Evolutionary conservation across 371 early-diverging fungal species (phyloP), one percentile per base, ranked within the genome.

Genomic region (Zychaea mexicana): DNA sequence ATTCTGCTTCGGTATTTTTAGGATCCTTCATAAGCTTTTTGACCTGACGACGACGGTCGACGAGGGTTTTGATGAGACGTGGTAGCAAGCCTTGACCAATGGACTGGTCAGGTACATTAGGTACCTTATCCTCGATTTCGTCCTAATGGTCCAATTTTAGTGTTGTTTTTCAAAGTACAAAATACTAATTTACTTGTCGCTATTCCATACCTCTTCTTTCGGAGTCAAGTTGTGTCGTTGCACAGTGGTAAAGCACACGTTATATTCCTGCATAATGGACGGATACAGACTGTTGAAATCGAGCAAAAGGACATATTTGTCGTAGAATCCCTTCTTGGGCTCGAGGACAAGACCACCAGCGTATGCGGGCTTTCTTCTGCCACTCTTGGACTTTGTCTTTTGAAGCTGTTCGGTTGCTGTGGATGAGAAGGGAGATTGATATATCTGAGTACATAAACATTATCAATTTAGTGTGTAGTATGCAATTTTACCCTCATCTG

Each of bases 201-300:
- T 15, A 60, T 60, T 52, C 9, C 46, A 36, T 19, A 42, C 42
- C 42, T 55, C 42, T 15, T 45, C 62, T 30, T 22, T 47, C 7
- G 32, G 12, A 59, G 58, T 60, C 30, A 57, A 36, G 38, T 67
- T 64, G 53, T 76, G 68, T 19, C 94, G 84, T 33, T 89, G 85
- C 3, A 98, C 94, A 0, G 99, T 99, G 10, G 99, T 98, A 73
- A 99, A 99, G 82, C 99, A 99, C 52, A 99, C 94, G 77, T 99
- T 99, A 84, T 91, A 99, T 80, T 99, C 99, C 76, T 98, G 99
- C 69, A 99, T 99, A 64, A 99, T 99, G 24, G 99, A 98, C 49
- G 99, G 99, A 70, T 99, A 99, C 85, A 99, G 88, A 80, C 96
- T 95, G 90, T 99, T 99, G 87, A 99, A 99, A 86, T 99, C 99